phyloP scores from a whole-genome alignment of 352 stramenopile genomes.

The Pseudoperonospora humuli region DNA sequence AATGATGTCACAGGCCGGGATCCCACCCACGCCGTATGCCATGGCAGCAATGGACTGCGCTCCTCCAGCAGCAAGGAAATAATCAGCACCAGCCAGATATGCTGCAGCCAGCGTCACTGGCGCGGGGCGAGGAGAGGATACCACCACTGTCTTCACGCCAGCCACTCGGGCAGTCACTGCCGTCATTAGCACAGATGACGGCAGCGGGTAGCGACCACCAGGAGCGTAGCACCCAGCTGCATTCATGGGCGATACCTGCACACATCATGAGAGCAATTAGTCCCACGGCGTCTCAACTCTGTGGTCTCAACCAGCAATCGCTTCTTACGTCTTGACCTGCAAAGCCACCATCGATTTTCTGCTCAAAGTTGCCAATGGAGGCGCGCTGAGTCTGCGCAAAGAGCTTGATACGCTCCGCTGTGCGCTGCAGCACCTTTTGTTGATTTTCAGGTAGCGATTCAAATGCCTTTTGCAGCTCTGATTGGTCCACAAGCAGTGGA shows the following conservation, averaged over 20 bases:
- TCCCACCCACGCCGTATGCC: slow-evolving; percentile 89
- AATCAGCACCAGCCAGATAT: slow-evolving; percentile 90
- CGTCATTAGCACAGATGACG: slow-evolving; percentile 98
- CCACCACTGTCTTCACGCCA: slow-evolving; percentile 90
- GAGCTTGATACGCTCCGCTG: slow-evolving; percentile 78
- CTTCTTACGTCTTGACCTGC: slow-evolving; percentile 93
- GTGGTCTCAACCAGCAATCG: no score
- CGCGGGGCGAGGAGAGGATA: slow-evolving; percentile 90
- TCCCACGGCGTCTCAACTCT: not conserved
- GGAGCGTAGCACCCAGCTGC: slow-evolving; percentile 95
- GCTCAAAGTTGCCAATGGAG: slow-evolving; percentile 89
- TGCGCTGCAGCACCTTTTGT: slow-evolving; percentile 81
- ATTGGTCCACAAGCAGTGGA: slow-evolving; percentile 43
- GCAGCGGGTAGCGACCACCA: slow-evolving; percentile 94
- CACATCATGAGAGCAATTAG: not conserved
- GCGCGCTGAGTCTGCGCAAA: slow-evolving; percentile 92
- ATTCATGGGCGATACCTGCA: slow-evolving; percentile 45
- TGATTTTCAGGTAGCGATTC: slow-evolving; percentile 62
- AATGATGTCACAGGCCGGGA: slow-evolving; percentile 96
- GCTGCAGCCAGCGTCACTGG: slow-evolving; percentile 92
- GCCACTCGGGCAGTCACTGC: slow-evolving; percentile 91
- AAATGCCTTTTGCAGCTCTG: slow-evolving; percentile 81
- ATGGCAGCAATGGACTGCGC: slow-evolving; percentile 91
- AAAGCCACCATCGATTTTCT: slow-evolving; percentile 92
- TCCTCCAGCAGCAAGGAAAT: slow-evolving; percentile 68